Percentiles rank a stretch among this genome's conserved stretches.
Conservation (phyloP, 2,329 filamentous ascomycete species). For the Byssoonygena ceratinophila region DNA sequence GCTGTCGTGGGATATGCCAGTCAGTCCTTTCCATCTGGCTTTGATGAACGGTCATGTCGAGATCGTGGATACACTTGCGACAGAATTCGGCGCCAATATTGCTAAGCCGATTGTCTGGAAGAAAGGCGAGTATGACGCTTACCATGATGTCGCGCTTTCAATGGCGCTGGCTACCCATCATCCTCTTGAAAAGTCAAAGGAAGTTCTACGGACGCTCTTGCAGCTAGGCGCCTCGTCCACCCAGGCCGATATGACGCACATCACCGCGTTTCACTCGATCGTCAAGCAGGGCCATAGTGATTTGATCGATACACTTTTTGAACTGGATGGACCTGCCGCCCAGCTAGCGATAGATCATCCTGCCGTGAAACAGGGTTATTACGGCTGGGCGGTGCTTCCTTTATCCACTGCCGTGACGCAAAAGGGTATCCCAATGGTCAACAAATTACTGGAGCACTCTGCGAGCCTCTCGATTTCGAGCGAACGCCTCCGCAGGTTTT, state of each 20-base stretch:
- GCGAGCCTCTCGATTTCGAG: conserved; percentile 50
- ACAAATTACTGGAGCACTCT: conserved; percentile 53
- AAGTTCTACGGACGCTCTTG: conserved; percentile 7
- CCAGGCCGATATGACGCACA: conserved; percentile 55
- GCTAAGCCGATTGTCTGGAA: conserved; percentile 17
- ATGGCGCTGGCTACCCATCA: conserved; percentile 5
- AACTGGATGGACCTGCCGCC: conserved; percentile 12
- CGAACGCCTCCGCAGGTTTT: conserved; percentile 21
- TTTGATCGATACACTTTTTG: conserved; percentile 11
- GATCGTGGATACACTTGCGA: conserved; percentile 58
- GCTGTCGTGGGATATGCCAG: conserved; percentile 66
- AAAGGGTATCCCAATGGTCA: conserved; percentile 43
- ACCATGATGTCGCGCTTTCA: conserved; percentile 4
- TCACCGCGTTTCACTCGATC: conserved; percentile 55
- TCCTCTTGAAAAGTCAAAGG: conserved; percentile 1
- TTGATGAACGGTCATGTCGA: conserved; percentile 62
- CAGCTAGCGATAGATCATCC: conserved; percentile 12
- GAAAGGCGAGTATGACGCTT: conserved; percentile 41
- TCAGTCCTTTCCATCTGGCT: conserved; percentile 66
- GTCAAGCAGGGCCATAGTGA: conserved; percentile 38
- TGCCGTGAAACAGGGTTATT: background rate
- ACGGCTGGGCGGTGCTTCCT: background rate
- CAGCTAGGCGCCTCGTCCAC: conserved; percentile 56
- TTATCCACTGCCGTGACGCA: conserved; percentile 15
- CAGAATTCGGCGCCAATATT: conserved; percentile 65